Evolutionary conservation across 164 flowering plant genomes (phyloP), one percentile per base, ranked within the genome.

Genomic region (Dillenia turbinata): DNA sequence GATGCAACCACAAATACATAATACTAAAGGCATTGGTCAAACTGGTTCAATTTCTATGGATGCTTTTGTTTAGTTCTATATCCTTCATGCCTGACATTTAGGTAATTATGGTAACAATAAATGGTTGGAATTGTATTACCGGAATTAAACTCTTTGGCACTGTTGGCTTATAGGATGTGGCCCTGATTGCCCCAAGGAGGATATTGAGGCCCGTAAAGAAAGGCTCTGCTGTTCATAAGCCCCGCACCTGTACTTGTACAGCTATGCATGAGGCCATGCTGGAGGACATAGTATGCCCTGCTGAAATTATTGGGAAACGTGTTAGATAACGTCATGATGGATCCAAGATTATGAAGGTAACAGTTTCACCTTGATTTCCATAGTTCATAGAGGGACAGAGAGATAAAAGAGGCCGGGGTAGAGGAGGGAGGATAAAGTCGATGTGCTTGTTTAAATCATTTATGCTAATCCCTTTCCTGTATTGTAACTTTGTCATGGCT

Each of bases 261-360:
- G 60, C 93, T 45, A 91, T 91, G n/a, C 96, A 89, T 76, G 97
- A 89, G 49, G 90, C 90, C 56, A 72, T 85, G 72, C 76, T 91
- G 26, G 96, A 87, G 76, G 96, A 91, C 73, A 65, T 91, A 56
- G 96, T 87, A 0, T 72, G 78, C 19, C 97, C 96, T 61, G 94
- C 97, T 49, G 97, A 91, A 65, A 87, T 89, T 77, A 94, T 91
- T 60, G 96, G 97, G 59, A 91, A 91, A 72, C 87, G 92, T 0
- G 63, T 75, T 40, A 83, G 89, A 77, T 91, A 87, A 68, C 67
- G 86, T 2, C 44, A 87, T 65, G 97, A 89, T 72, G 96, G 92
- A 19, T 80, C 96, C 9, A 91, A 87, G 75, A 84, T 85, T 47
- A 85, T 90, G 70, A 90, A 90, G 93, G 93, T 90, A 64, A 67